phyloP scores from a whole-genome alignment of 2,329 filamentous ascomycete genomes.

The Colletotrichum aenigma region DNA sequence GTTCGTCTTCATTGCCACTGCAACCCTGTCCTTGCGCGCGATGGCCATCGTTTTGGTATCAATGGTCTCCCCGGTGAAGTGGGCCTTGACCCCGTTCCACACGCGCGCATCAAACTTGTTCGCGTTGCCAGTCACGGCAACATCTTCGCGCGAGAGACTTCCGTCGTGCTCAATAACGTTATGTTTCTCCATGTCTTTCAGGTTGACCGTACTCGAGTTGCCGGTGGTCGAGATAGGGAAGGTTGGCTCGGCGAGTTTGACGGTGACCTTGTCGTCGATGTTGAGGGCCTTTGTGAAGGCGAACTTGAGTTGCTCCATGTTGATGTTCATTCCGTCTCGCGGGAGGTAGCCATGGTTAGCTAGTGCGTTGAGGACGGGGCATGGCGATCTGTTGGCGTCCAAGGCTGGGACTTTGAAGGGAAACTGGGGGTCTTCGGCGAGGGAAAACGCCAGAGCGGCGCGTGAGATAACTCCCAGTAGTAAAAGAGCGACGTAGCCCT shows the following conservation, averaged over 20 bases:
- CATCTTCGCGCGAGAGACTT: conserved; percentile 30
- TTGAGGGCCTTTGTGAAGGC: neutral
- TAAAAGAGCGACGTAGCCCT: neutral
- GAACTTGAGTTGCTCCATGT: conserved; percentile 1
- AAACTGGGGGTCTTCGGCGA: neutral
- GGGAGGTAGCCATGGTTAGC: conserved; percentile 48
- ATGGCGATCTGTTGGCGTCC: conserved; percentile 28
- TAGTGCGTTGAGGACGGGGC: conserved; percentile 47
- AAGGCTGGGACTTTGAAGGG: neutral
- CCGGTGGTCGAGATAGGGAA: conserved; percentile 20
- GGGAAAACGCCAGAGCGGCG: neutral
- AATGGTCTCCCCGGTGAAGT: neutral
- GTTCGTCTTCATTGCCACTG: neutral
- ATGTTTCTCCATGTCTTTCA: conserved; percentile 16
- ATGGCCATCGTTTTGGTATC: neutral
- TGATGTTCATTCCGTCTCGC: conserved; percentile 41
- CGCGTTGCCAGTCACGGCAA: conserved; percentile 5
- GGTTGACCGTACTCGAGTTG: conserved; percentile 19
- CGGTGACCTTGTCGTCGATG: neutral
- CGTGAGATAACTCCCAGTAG: neutral
- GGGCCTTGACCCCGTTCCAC: neutral
- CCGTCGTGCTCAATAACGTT: conserved; percentile 35
- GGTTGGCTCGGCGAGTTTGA: conserved; percentile 33
- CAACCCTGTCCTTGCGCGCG: conserved; percentile 40
- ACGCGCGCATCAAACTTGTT: neutral